Conservation (phyloP, 2,329 filamentous ascomycete genomes). For the Fusarium sp. region DNA sequence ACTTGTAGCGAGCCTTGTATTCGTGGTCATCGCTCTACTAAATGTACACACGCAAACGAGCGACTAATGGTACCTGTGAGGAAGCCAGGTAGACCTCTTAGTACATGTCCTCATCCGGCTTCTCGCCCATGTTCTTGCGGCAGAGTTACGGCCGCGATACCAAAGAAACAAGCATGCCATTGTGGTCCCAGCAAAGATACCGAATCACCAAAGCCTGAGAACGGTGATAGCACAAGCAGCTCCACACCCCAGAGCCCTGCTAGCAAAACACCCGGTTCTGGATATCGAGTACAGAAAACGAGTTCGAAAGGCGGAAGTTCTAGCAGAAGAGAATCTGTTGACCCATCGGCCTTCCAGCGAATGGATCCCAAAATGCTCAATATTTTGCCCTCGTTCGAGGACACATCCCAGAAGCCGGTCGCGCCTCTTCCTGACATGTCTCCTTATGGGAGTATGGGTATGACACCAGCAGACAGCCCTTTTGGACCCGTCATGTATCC, state of each 20-base stretch:
- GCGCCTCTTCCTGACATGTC: slow-evolving; percentile 37
- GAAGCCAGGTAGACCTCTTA: slow-evolving; percentile 76
- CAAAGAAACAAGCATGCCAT: slow-evolving; percentile 65
- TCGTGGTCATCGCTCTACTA: slow-evolving; percentile 78
- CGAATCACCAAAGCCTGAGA: slow-evolving; percentile 39
- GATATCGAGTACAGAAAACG: slow-evolving; percentile 60
- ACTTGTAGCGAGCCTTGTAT: slow-evolving; percentile 74
- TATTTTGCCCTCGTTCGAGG: slow-evolving; percentile 51
- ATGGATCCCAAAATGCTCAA: slow-evolving; percentile 65
- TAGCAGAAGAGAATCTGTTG: slow-evolving; percentile 60
- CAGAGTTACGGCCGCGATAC: slow-evolving; percentile 72
- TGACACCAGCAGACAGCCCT: slow-evolving; percentile 40
- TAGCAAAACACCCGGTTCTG: slow-evolving; percentile 42
- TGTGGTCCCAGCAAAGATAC: slow-evolving; percentile 55
- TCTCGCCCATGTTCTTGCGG: slow-evolving; percentile 70
- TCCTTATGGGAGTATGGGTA: slow-evolving; percentile 44
- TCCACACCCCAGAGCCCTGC: slow-evolving; percentile 45
- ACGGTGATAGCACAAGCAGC: slow-evolving; percentile 38
- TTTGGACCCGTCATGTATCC: slow-evolving; percentile 46
- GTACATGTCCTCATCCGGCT: slow-evolving; percentile 73
- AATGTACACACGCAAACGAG: slow-evolving; percentile 75
- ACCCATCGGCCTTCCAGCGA: slow-evolving; percentile 58
- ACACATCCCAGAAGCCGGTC: slow-evolving; percentile 42
- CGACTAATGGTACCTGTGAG: slow-evolving; percentile 76
- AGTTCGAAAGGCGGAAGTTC: slow-evolving; percentile 46